Percentiles rank a stretch among this genome's conserved stretches.
Evolutionary conservation across 192 early-diverging fungal species (phyloP).

Genomic region (Ambispora gerdemannii): DNA sequence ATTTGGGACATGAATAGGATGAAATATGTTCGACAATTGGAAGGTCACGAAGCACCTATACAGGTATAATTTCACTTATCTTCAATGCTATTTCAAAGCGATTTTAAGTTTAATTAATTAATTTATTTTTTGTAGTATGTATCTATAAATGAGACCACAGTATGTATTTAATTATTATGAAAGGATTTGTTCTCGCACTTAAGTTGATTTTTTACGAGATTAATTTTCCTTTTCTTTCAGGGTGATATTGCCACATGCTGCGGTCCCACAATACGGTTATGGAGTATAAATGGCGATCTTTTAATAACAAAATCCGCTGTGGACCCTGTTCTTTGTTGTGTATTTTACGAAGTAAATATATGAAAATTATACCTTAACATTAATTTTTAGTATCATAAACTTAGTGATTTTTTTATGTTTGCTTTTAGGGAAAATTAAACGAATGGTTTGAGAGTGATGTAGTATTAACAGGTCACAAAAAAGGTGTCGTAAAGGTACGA

Average conservation of each 20-base stretch:
- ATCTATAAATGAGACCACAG: constrained; percentile 58
- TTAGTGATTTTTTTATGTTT: background rate
- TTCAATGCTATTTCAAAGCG: too few species aligned
- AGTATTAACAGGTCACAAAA: constrained; percentile 57
- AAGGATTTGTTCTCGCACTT: background rate
- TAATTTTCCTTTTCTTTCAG: constrained; percentile 23
- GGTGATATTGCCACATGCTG: constrained; percentile 66
- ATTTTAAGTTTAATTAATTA: too few species aligned
- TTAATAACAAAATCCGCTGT: constrained; percentile 49
- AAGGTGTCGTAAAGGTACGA: constrained; percentile 51
- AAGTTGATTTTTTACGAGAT: background rate
- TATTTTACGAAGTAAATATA: constrained; percentile 47
- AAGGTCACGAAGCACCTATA: constrained; percentile 51
- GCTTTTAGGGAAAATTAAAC: constrained; percentile 36
- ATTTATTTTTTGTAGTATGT: constrained; percentile 33
- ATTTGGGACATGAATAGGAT: constrained; percentile 65
- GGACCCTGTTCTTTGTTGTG: constrained; percentile 53
- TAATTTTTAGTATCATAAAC: background rate
- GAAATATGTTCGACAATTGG: constrained; percentile 58
- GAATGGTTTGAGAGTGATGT: constrained; percentile 50
- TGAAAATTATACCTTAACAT: background rate
- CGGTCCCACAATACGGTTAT: constrained; percentile 52
- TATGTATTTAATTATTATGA: constrained; percentile 25
- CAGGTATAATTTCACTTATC: constrained; percentile 25
- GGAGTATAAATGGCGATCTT: constrained; percentile 63